Base-by-base conservation (phyloP, 2,329 filamentous ascomycete species). In the Basipetospora chlamydospora region DNA sequence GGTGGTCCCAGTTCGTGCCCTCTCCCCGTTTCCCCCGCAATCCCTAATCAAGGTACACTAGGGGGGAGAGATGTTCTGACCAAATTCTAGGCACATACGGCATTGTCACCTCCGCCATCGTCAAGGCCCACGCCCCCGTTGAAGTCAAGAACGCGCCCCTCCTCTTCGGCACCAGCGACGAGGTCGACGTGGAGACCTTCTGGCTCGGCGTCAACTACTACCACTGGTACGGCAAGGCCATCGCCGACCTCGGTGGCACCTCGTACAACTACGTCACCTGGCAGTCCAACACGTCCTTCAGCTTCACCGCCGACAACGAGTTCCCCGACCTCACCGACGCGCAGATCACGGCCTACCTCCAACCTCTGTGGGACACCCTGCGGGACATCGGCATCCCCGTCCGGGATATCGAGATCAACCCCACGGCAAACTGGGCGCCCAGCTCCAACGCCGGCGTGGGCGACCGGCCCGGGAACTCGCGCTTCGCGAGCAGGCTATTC, bases 1-100 rank as follows among this genome's bases (percentile, higher is more conserved):
- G 65, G 58, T 9, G 63, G 63, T 39, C 40, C 40, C 8, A 21
- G 34, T 23, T 23, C 22, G 6, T 11, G 6, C 22, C 11, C 22
- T 23, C 11, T 23, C 22, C 22, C 11, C 22, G 28, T 2, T 7
- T n/a, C n/a, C n/a, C n/a, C n/a, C n/a, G n/a, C n/a, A n/a, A n/a
- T n/a, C n/a, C n/a, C n/a, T n/a, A n/a, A n/a, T n/a, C n/a, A n/a
- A n/a, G n/a, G n/a, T n/a, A n/a, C n/a, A n/a, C n/a, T n/a, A n/a
- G n/a, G n/a, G n/a, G n/a, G n/a, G n/a, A n/a, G n/a, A n/a, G n/a
- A n/a, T n/a, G n/a, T n/a, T n/a, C n/a, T n/a, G n/a, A n/a, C n/a
- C n/a, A n/a, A n/a, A n/a, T n/a, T n/a, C n/a, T 15, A 37, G 60
- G 55, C 33, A 64, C 58, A 3, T 66, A 58, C 39, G 63, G 61